Base-by-base conservation (phyloP, 768 basidiomycete genomes). In the Lentinula guzmanii region DNA sequence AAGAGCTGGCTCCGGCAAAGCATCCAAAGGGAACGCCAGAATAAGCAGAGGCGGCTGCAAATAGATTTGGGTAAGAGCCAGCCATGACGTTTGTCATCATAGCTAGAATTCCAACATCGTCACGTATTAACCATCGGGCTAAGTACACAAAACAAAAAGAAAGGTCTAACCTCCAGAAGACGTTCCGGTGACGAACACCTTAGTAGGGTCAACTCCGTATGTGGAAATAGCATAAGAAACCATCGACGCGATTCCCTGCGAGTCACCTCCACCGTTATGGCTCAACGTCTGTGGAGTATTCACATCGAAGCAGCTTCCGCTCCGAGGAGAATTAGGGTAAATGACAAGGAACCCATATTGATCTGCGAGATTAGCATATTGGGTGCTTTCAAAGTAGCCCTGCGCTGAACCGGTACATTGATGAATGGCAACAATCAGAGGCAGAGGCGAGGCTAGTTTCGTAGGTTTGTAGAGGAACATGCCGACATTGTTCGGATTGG, bases 51-150 rank as follows among this genome's bases (percentile, higher is more conserved):
- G 78, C 82, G 10, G 81, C 84, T 41, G 64, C 62, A 72, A 83
- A 82, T 48, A 86, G 67, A 61, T 85, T 79, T 7, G 83, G 83
- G 71, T 84, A 83, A 11, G 80, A 48, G 21, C 77, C 83, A 52
- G 73, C 70, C 43, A 84, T 72, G 24, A 83, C 82, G 65, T 79
- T 81, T 60, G 83, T 84, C 83, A 84, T 84, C 84, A 85, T 86
- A 0, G 77, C 79, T 68, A 33, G 39, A 43, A n/a, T 15, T n/a
- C 5, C 13, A n/a, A 31, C 5, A 18, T 21, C 28, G 41, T n/a
- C 43, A 28, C 18, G 24, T 16, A 34, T 37, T 11, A 18, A 39
- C 8, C n/a, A 18, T 18, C 15, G 18, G n/a, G 53, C 11, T 15
- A n/a, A 37, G n/a, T 18, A 33, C 5, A 13, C 10, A 21, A n/a